phyloP scores from a whole-genome alignment of 2,329 filamentous ascomycete genomes.

The Fusarium sterilihyphosum region DNA sequence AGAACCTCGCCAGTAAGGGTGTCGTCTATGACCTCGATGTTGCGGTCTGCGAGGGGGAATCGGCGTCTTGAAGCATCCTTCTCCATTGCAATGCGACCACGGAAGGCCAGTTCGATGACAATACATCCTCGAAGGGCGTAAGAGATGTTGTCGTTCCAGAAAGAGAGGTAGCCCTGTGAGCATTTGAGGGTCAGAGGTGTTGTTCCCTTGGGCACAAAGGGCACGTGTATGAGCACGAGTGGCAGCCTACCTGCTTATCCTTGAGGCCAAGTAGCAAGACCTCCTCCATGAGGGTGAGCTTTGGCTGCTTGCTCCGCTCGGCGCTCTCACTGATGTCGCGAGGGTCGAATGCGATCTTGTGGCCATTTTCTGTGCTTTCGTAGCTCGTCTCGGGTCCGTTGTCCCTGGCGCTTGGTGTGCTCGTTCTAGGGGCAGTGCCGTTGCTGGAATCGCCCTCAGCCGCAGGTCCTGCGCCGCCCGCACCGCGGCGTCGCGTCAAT shows the following conservation, averaged over 20 bases:
- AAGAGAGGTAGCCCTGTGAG: constrained; percentile 92
- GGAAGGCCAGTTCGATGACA: constrained; percentile 95
- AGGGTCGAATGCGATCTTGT: constrained; percentile 98
- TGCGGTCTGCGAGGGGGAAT: constrained; percentile 89
- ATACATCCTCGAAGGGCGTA: constrained; percentile 98
- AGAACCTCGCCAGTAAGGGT: constrained; percentile 96
- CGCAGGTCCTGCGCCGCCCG: constrained; percentile 69
- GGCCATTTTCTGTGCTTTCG: constrained; percentile 91
- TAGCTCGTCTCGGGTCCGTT: constrained; percentile 81
- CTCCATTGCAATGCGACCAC: constrained; percentile 97
- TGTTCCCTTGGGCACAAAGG: constrained; percentile 5
- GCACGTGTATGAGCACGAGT: constrained; percentile 21
- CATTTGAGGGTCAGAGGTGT: constrained; percentile 8
- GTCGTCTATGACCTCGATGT: constrained; percentile 97
- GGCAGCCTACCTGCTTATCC: constrained; percentile 85
- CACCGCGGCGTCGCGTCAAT: constrained; percentile 74
- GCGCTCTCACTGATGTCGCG: constrained; percentile 96
- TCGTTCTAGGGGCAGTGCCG: constrained; percentile 64
- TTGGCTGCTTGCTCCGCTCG: constrained; percentile 96
- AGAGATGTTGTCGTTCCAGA: constrained; percentile 99
- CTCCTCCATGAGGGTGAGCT: constrained; percentile 99
- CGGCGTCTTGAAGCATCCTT: constrained; percentile 92
- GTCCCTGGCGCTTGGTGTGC: constrained; percentile 64
- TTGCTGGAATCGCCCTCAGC: constrained; percentile 67
- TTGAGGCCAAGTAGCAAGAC: constrained; percentile 94